Conservation (phyloP, 2,329 filamentous ascomycete genomes). For the Hysterium pulicare region DNA sequence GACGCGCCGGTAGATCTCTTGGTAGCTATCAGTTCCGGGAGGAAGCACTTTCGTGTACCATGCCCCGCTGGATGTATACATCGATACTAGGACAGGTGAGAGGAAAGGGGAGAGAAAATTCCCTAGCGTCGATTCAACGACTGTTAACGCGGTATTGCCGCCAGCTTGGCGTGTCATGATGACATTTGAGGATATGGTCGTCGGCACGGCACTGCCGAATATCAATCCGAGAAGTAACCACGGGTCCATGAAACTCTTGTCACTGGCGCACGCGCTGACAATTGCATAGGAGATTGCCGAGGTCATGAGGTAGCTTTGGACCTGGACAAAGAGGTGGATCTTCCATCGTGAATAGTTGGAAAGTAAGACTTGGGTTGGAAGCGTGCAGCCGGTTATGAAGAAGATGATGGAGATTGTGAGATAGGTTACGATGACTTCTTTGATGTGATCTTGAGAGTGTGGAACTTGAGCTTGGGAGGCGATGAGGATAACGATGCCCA, state of each 20-base stretch:
- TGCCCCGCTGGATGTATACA: constrained; percentile 52
- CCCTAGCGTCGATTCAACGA: constrained; percentile 66
- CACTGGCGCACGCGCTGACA: constrained; percentile 51
- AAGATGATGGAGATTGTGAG: constrained; percentile 68
- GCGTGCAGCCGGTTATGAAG: constrained; percentile 66
- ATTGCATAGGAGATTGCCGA: constrained; percentile 60
- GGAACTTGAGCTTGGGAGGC: constrained; percentile 56
- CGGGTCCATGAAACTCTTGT: constrained; percentile 55
- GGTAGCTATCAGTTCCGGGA: constrained; percentile 52
- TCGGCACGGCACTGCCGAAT: constrained; percentile 65
- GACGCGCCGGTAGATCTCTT: constrained; percentile 62
- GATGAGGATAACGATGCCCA: constrained; percentile 52
- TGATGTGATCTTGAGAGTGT: constrained; percentile 51
- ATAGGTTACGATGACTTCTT: constrained; percentile 58
- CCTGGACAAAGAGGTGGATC: constrained; percentile 64
- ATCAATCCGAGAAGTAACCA: constrained; percentile 66
- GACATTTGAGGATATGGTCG: constrained; percentile 70
- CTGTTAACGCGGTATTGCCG: constrained; percentile 51
- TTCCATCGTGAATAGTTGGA: constrained; percentile 64
- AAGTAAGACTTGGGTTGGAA: constrained; percentile 60
- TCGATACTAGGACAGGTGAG: constrained; percentile 61
- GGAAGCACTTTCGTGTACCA: constrained; percentile 58
- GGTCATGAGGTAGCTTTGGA: constrained; percentile 64
- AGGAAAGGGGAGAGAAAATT: constrained; percentile 68
- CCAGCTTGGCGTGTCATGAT: constrained; percentile 69